These are phyloP conservation scores for Hippophae tibetana DNA, from an alignment of 306 rosid species.

Conservation along the genomic window DNA sequence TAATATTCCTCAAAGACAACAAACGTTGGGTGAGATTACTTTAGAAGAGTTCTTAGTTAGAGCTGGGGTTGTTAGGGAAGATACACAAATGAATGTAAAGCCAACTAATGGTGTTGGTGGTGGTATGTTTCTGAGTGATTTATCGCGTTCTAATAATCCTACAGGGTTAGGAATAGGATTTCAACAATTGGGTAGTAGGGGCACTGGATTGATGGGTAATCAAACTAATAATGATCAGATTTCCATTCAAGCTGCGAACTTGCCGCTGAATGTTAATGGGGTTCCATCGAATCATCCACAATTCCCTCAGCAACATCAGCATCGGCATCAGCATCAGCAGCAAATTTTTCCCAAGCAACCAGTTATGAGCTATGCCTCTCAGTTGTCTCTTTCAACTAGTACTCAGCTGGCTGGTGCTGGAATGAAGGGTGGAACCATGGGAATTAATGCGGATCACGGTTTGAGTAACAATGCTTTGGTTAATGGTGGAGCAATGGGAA, in stretches of 20 bases:
- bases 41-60: slow-evolving; percentile 78
- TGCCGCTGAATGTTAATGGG: slow-evolving; percentile 32
- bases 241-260: slow-evolving; percentile 34
- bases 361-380: slow-evolving; percentile 46
- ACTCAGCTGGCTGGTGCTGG: slow-evolving; percentile 41
- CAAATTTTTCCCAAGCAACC: slow-evolving; percentile 67
- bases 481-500: slow-evolving; percentile 37
- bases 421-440: slow-evolving; percentile 35
- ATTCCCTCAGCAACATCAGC: slow-evolving; percentile 30
- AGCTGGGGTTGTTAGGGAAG: slow-evolving; percentile 95
- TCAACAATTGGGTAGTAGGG: slow-evolving; percentile 38
- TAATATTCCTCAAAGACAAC: slow-evolving; percentile 56
- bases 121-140: slow-evolving; percentile 39
- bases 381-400: slow-evolving; percentile 42
- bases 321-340: slow-evolving; percentile 29
- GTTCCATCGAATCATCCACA: slow-evolving; percentile 13
- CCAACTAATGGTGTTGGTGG: slow-evolving; percentile 24
- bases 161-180: slow-evolving; percentile 34
- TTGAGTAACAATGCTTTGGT: slow-evolving; percentile 27
- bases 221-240: slow-evolving; percentile 34
- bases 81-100: slow-evolving; percentile 34
- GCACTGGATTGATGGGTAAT: slow-evolving; percentile 35
- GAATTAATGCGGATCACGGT: slow-evolving; percentile 39
- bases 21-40: slow-evolving; percentile 82
- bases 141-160: slow-evolving; percentile 31